Percentiles rank a stretch among this genome's conserved stretches.
phyloP scores from a whole-genome alignment of 345 rosid species.

The Brassica carinata region DNA sequence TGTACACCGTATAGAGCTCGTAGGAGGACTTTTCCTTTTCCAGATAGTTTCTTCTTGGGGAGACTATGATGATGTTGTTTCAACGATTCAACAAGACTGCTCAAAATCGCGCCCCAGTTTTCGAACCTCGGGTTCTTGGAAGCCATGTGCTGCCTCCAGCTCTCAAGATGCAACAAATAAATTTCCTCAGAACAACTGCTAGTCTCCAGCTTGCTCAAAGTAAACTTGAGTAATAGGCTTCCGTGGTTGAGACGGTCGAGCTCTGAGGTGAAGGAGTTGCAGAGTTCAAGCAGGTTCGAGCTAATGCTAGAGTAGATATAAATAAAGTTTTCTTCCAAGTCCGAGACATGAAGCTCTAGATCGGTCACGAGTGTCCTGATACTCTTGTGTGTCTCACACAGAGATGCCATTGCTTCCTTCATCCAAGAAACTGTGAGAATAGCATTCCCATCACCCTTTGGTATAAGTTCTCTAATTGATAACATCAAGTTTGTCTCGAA shows the following conservation, averaged over 20 bases:
- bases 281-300: constrained; percentile 76
- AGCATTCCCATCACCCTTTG: constrained; percentile 52
- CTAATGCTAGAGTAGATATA: constrained; percentile 69
- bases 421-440: constrained; percentile 75
- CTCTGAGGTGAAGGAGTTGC: constrained; percentile 71
- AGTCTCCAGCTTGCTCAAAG: constrained; percentile 60
- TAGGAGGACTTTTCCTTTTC: constrained; percentile 70
- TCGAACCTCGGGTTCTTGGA: constrained; percentile 63
- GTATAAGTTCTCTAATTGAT: constrained; percentile 59
- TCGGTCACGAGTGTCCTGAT: constrained; percentile 51
- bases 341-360: constrained; percentile 71
- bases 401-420: constrained; percentile 67
- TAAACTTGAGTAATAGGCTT: constrained; percentile 66
- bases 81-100: constrained; percentile 50
- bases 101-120: constrained; percentile 53
- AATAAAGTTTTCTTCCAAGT: constrained; percentile 80
- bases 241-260: constrained; percentile 70
- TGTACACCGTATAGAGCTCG: constrained; percentile 79
- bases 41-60: constrained; percentile 55
- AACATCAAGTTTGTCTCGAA: constrained; percentile 66
- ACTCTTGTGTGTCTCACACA: constrained; percentile 70
- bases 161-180: constrained; percentile 49
- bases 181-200: constrained; percentile 34
- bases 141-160: constrained; percentile 63
- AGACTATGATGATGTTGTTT: constrained; percentile 18